Evolutionary conservation across 2,329 filamentous ascomycete species (phyloP).

Genomic region (Fonsecaea nubica): DNA sequence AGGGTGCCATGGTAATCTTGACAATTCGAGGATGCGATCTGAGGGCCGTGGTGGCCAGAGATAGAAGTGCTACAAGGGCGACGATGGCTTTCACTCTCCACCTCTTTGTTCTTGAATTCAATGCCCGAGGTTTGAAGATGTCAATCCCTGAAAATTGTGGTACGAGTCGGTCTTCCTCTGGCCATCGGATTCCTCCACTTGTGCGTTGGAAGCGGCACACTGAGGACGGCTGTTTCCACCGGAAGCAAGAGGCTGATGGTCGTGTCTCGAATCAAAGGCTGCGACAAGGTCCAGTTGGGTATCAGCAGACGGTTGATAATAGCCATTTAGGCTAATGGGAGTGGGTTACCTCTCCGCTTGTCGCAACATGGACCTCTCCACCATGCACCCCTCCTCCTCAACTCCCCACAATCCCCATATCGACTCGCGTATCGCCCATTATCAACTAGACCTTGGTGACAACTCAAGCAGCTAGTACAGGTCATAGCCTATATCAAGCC

Average conservation of each 20-base stretch:
- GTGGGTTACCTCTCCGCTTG: neutral
- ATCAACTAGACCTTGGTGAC: neutral
- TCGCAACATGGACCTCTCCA: neutral
- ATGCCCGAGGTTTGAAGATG: neutral
- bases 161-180: constrained; percentile 9
- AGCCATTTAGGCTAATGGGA: constrained; percentile 12
- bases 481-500: neutral
- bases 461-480: neutral
- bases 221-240: neutral
- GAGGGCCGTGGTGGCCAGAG: neutral
- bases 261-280: neutral
- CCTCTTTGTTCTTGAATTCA: neutral
- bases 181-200: neutral
- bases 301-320: neutral
- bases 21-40: neutral
- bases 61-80: neutral
- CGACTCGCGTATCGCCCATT: neutral
- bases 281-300: neutral
- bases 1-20: constrained; percentile 17
- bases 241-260: neutral
- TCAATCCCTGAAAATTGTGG: neutral
- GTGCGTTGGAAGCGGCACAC: constrained; percentile 2
- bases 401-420: neutral
- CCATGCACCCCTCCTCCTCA: neutral
- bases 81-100: neutral